Base-by-base conservation (phyloP, 768 basidiomycete species). In the Phlebiopsis gigantea region DNA sequence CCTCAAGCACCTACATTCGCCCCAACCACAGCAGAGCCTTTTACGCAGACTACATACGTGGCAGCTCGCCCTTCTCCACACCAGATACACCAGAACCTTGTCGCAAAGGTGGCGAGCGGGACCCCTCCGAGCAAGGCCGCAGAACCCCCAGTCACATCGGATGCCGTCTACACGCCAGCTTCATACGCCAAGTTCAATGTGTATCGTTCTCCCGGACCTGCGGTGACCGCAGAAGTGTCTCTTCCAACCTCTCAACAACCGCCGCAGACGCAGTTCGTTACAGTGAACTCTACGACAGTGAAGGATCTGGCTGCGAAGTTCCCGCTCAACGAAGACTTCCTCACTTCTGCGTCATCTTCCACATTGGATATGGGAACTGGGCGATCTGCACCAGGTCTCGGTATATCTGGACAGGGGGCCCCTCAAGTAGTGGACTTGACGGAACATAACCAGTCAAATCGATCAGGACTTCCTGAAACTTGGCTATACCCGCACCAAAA, bases 281-380 rank as follows among this genome's bases (percentile, higher is more conserved):
- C 45, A 7, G 26, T 47, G 6, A 49, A 55, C 14, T 10, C 48
- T 28, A 31, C 52, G 3, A 42, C 60, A 10, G 43, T 56, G 31
- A 53, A 50, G 21, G 60, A 61, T 21, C 43, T 56, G 15, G 28
- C 57, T 4, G 31, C 53, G 5, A 53, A 45, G 43, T 61, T 61
- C 44, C 60, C 60, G 4, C 31, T 61, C 8, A 57, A 61, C 57
- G 60, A 61, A 21, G 60, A 61, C 26, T 19, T 57, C 28, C 48
- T 61, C 12, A 57, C 56, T 6, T 57, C 56, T 10, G 57, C 60
- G 8, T 54, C 57, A 2, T 61, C 60, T 1, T 55, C 60, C 1
- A 58, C 60, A 22, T 53, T 56, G n/a, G 46, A 51, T n/a, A 29
- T n/a, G 15, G 47, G 47, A 12, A 48, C 47, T 4, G 31, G 31